Percentiles rank a stretch among this genome's conserved stretches.
phyloP scores from a whole-genome alignment of 2,329 filamentous ascomycete species.

The Cryphonectria naterciae region DNA sequence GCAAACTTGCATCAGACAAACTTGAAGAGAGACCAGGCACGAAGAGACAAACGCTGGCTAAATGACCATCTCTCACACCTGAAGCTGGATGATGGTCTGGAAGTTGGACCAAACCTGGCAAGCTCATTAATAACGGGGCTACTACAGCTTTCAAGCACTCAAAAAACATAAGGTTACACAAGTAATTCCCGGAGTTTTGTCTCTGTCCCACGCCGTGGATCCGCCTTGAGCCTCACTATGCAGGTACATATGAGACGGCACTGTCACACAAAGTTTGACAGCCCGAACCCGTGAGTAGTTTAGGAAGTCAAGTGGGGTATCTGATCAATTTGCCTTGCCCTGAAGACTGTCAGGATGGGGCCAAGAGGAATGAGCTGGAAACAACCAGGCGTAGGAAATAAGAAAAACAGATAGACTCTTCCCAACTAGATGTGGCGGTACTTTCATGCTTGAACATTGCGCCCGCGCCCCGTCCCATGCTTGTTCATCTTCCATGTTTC shows the following conservation, averaged over 20 bases:
- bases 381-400: background rate
- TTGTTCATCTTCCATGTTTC: background rate
- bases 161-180: slow-evolving; percentile 9
- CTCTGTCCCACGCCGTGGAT: slow-evolving; percentile 19
- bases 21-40: background rate
- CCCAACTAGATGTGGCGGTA: slow-evolving; percentile 11
- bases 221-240: slow-evolving; percentile 24
- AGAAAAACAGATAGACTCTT: background rate
- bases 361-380: background rate
- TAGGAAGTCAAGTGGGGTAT: slow-evolving; percentile 20
- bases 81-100: background rate
- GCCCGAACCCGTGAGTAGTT: slow-evolving; percentile 5
- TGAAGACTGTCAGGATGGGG: background rate
- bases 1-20: slow-evolving; percentile 26
- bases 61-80: background rate
- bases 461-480: slow-evolving; percentile 9
- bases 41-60: slow-evolving; percentile 5
- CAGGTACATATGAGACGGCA: background rate
- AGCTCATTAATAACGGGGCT: background rate
- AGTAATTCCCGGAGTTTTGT: slow-evolving; percentile 16
- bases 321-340: slow-evolving; percentile 11
- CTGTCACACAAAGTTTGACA: slow-evolving; percentile 19
- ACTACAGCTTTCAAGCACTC: background rate
- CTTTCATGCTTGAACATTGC: background rate
- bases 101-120: background rate